These are phyloP conservation scores for apple (Malus domestica) DNA, from an alignment of 306 rosid species.

Conservation along the genomic window ASM211411v1 NC_041800.1:10146001-10146500, in stretches of 20 bases:
- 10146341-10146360: not conserved
- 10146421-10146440: not conserved
- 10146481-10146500: not conserved
- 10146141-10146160: not conserved
- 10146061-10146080: conserved; percentile 3
- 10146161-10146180: not conserved
- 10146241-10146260: not conserved
- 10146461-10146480: not conserved
- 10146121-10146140: not conserved
- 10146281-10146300: not conserved
- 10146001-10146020: conserved; percentile 47
- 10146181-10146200: conserved; percentile 4
- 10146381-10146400: not conserved
- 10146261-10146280: not conserved
- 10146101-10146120: too few relatives aligned
- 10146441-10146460: not conserved
- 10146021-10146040: conserved; percentile 87
- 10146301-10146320: not conserved
- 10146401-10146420: not conserved
- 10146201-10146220: conserved; percentile 6
- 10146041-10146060: conserved; percentile 37
- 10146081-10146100: not conserved
- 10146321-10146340: not conserved
- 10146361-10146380: not conserved
- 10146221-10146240: not conserved